These are phyloP conservation scores for Termitomyces sp. DNA, from an alignment of 768 basidiomycete genomes.

Conservation along the genomic window DNA sequence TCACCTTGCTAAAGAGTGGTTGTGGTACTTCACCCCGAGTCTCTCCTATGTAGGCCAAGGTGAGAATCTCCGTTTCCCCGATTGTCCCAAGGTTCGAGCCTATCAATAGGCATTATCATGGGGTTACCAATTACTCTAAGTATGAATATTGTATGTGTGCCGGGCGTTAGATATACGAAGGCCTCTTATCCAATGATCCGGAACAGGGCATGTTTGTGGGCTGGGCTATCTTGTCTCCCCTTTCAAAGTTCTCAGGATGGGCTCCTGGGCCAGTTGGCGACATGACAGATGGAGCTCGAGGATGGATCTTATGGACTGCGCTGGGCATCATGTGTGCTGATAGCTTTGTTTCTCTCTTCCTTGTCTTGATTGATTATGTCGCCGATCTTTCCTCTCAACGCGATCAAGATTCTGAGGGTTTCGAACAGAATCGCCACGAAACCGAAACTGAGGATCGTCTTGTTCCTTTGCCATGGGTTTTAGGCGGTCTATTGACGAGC, in stretches of 20 bases:
- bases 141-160: conserved; percentile 73
- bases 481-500: conserved; percentile 57
- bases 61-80: conserved; percentile 14
- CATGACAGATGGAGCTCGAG: conserved; percentile 83
- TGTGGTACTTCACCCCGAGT: conserved; percentile 92
- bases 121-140: conserved; percentile 90
- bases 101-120: conserved; percentile 82
- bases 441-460: conserved; percentile 74
- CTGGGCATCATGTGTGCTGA: conserved; percentile 96
- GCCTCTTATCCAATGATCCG: neutral
- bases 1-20: conserved; percentile 80
- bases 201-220: conserved; percentile 93
- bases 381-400: conserved; percentile 23
- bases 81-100: neutral
- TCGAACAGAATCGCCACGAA: conserved; percentile 44
- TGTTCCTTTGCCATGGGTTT: conserved; percentile 77
- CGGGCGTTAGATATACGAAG: neutral
- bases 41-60: conserved; percentile 93
- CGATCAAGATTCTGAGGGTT: conserved; percentile 17
- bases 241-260: conserved; percentile 81
- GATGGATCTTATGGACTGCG: conserved; percentile 96
- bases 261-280: conserved; percentile 90
- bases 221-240: conserved; percentile 90
- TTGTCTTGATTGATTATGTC: conserved; percentile 57
- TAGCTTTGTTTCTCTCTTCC: conserved; percentile 78